Evolutionary conservation across 2,329 filamentous ascomycete species (phyloP).

Genomic region (Emericellopsis cladophorae): DNA sequence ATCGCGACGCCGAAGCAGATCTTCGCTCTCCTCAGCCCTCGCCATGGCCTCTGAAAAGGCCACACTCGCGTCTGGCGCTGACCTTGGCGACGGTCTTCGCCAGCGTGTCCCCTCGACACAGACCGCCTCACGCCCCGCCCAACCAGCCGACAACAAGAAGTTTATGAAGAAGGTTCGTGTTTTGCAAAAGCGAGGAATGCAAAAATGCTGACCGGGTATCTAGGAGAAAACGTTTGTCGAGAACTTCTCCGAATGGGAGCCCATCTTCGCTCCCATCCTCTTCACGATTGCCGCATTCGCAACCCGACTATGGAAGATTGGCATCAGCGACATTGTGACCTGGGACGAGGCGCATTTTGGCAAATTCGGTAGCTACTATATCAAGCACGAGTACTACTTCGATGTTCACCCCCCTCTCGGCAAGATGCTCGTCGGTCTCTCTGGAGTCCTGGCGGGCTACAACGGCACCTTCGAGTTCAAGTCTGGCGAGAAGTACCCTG

Average conservation of each 20-base stretch:
- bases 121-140: conserved; percentile 21
- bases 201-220: not conserved
- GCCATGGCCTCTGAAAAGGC: conserved; percentile 43
- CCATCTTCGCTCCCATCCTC: conserved; percentile 46
- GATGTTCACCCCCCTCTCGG: conserved; percentile 82
- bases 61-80: conserved; percentile 46
- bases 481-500: conserved; percentile 89
- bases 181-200: not conserved
- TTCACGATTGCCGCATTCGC: conserved; percentile 51
- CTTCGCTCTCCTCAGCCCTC: no score
- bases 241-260: conserved; percentile 51
- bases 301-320: conserved; percentile 58
- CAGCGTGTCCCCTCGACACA: conserved; percentile 32
- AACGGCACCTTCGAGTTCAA: conserved; percentile 99
- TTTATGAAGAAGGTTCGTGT: conserved; percentile 38
- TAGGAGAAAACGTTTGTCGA: conserved; percentile 46
- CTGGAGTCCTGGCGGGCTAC: conserved; percentile 91
- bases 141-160: conserved; percentile 49
- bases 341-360: conserved; percentile 68
- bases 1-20: no score
- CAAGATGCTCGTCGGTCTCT: conserved; percentile 96
- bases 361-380: conserved; percentile 98
- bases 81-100: conserved; percentile 42
- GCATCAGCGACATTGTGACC: conserved; percentile 52
- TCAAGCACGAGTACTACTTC: conserved; percentile 99